These are phyloP conservation scores for Suaeda aralocaspica DNA, from an alignment of 148 eudicot genomes.

Conservation along the genomic window DNA sequence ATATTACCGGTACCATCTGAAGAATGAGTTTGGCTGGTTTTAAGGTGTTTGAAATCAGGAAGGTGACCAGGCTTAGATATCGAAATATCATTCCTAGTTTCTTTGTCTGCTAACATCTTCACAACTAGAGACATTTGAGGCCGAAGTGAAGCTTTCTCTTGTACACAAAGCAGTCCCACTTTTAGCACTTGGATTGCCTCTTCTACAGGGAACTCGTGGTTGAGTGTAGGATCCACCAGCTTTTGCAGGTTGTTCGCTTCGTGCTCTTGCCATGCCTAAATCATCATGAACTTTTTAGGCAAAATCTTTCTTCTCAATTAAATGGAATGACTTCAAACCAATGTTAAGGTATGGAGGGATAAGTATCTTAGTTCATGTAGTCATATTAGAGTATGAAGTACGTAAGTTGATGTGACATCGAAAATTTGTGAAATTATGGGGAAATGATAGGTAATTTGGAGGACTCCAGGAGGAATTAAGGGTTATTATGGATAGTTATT, in stretches of 20 bases:
- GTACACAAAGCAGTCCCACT: slow-evolving; percentile 67
- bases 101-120: slow-evolving; percentile 39
- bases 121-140: slow-evolving; percentile 52
- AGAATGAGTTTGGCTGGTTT: slow-evolving; percentile 27
- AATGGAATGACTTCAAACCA: background rate
- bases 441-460: too few species aligned
- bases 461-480: too few species aligned
- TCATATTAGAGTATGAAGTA: too few species aligned
- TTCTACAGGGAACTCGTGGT: slow-evolving; percentile 29
- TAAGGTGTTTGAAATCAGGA: slow-evolving; percentile 42
- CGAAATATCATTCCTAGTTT: slow-evolving; percentile 9
- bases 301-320: background rate
- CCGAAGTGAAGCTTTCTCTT: slow-evolving; percentile 42
- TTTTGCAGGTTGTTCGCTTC: slow-evolving; percentile 27
- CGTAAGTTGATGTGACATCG: too few species aligned
- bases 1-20: slow-evolving; percentile 1
- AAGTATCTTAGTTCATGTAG: too few species aligned
- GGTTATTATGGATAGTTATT: too few species aligned
- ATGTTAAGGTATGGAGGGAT: too few species aligned
- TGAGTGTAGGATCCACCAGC: slow-evolving; percentile 46
- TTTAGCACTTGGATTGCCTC: slow-evolving; percentile 48
- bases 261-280: slow-evolving; percentile 69
- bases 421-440: too few species aligned
- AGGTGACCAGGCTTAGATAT: slow-evolving; percentile 44
- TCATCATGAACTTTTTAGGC: background rate